Base-by-base conservation (phyloP, 139 green algal genomes). In the Chlamydomonas incerta region DNA sequence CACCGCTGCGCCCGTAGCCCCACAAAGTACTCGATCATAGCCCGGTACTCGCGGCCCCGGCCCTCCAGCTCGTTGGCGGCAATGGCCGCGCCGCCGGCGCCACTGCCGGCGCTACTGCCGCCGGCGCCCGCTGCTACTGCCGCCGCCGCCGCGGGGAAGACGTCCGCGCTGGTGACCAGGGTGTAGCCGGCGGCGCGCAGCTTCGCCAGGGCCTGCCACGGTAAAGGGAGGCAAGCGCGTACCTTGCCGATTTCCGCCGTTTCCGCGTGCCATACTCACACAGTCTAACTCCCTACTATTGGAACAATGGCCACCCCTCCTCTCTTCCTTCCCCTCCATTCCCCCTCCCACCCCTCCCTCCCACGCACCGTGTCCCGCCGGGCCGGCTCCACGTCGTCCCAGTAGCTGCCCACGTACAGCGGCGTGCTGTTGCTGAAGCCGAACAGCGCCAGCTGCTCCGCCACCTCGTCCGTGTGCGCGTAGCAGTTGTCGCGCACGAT, bases 401-500 rank as follows among this genome's bases (percentile, higher is more conserved):
- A 92, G 34, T 86, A 74, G 17, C 70, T 46, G 9, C 62, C 84
- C 26, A 92, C 71, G 50, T 89, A 88, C 31, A 92, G 63, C 41
- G 80, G 80, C 72, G 33, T 33, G 58, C 6, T 26, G 46, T 41
- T n/a, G n/a, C 26, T 10, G 34, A 85, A 67, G 24, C 57, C 66
- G 33, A 74, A 87, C 33, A 74, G 62, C 65, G n/a, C n/a, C 65
- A 82, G 50, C 31, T 62, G 81, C 17, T 15, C 34, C 28, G 34
- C 68, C 2, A 85, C n/a, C 14, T 58, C 67, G 3, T 87, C 83
- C 0, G 87, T 94, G 87, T 91, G 81, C 60, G 85, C 87, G 60
- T 81, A 76, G 85, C 90, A 93, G 88, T 92, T 93, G 82, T 92
- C 81, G 3, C 74, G 62, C 6, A 85, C 82, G 5, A 86, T 34